These are phyloP conservation scores for Platanthera guangdongensis DNA, from an alignment of 106 monocot species.

Conservation along the genomic window DNA sequence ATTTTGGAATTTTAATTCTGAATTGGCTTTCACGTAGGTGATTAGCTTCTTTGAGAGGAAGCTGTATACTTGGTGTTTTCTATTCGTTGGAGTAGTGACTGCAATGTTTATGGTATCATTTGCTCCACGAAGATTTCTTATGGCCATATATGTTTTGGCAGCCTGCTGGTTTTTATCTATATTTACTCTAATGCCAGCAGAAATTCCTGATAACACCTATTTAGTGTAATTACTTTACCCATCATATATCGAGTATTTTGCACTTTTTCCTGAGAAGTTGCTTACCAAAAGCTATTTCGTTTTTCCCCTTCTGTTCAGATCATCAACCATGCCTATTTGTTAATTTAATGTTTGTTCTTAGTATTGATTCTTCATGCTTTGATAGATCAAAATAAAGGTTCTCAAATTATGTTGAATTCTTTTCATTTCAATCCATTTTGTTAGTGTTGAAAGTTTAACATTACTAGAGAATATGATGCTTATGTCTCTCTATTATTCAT, in stretches of 20 bases:
- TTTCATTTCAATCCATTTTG: slow-evolving; percentile 1
- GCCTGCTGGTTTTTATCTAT: slow-evolving; percentile 74
- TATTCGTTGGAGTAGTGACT: slow-evolving; percentile 46
- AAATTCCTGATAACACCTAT: slow-evolving; percentile 82
- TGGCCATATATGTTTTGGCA: slow-evolving; percentile 43
- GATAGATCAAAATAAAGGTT: background rate
- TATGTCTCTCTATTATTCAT: background rate
- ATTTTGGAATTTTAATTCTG: background rate
- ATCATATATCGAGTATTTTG: background rate
- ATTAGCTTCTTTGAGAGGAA: slow-evolving; percentile 77
- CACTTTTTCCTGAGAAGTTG: background rate
- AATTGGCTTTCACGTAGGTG: slow-evolving; percentile 32
- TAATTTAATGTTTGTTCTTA: background rate
- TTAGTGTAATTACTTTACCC: slow-evolving; percentile 61
- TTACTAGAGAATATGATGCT: background rate
- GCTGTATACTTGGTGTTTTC: slow-evolving; percentile 82
- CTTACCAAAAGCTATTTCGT: background rate
- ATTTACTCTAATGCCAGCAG: slow-evolving; percentile 93
- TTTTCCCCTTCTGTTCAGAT: background rate
- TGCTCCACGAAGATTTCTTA: slow-evolving; percentile 21
- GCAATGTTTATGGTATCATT: slow-evolving; percentile 18
- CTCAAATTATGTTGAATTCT: background rate
- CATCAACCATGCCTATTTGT: background rate
- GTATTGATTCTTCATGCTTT: background rate
- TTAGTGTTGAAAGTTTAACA: background rate